Conservation (phyloP, 176 grass and related monocot species). For the Miscanthus lutarioriparius region DNA sequence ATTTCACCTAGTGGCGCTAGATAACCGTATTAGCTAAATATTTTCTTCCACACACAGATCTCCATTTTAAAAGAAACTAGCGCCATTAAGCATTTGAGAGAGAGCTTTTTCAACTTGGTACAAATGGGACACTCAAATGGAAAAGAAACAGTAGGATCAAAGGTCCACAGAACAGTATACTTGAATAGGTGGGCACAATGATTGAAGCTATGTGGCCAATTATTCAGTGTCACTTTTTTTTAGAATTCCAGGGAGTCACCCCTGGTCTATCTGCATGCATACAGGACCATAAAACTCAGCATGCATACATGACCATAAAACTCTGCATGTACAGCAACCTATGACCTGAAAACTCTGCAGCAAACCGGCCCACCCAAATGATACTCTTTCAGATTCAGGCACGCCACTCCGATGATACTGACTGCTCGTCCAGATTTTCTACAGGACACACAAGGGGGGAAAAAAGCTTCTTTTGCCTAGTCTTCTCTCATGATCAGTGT, state of each 20-base stretch:
- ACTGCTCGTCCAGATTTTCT: background rate
- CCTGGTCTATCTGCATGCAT: background rate
- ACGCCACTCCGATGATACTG: background rate
- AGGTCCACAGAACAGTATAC: background rate
- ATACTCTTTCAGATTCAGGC: background rate
- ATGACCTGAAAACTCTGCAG: background rate
- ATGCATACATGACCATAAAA: too few relatives aligned
- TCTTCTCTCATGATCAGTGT: background rate
- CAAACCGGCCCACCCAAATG: background rate
- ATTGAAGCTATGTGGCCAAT: background rate
- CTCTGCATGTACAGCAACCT: too few relatives aligned
- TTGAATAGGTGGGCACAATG: background rate
- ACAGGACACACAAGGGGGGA: background rate
- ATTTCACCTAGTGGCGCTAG: background rate
- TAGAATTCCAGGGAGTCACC: background rate
- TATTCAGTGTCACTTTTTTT: background rate
- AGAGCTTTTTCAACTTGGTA: background rate
- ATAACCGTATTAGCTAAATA: background rate
- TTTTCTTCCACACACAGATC: background rate
- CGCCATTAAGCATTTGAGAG: background rate
- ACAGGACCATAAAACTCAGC: background rate
- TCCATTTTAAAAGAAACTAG: background rate
- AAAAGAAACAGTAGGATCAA: background rate
- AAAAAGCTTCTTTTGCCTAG: background rate
- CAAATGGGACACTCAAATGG: background rate